Base-by-base conservation (phyloP, 345 rosid genomes). In the Bretschneidera sinensis region DNA sequence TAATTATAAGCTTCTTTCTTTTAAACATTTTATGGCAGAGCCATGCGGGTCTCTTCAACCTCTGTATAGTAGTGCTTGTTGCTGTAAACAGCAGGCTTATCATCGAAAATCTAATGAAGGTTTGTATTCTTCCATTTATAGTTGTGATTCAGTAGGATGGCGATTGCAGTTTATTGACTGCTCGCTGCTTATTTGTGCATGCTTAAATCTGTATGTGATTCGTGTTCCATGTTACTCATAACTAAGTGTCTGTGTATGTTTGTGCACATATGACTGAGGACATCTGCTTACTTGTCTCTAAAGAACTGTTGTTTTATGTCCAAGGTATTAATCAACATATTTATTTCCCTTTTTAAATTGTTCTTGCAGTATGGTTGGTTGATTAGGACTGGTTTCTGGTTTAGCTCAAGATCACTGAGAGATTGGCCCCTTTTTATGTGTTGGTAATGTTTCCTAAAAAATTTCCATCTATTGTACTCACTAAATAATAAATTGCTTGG, bases 361-460 rank as follows among this genome's bases (percentile, higher is more conserved):
- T 59, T 63, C 54, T 49, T 77, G 80, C 91, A 94, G 97, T 94
- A 91, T 59, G 99, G 99, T 55, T 94, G 89, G 99, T 74, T 94
- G 71, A 94, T 94, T 61, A 81, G 64, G 59, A 59, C 91, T 2
- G 99, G 86, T 18, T 94, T 91, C 78, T 91, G 99, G 99, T 94
- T 90, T 76, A 88, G 91, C 66, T 86, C 99, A 5, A 81, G 66
- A 48, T 86, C 95, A 1, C 72, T 94, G 70, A 81, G 95, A 68
- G 99, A 94, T 65, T 94, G 99, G 99, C 99, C 99, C 0, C 89
- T 94, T 34, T 64, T 91, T 67, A 94, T 94, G 99, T 88, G 97
- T 81, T 90, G 99, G 99, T 94, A 86, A 54, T 54, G 24, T 59
- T 62, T 52, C n/a, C 33, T 23, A 25, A 17, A 14, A 0, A 14